phyloP scores from a whole-genome alignment of 371 early-diverging fungal genomes.

The Capillidium rhysosporum region DNA sequence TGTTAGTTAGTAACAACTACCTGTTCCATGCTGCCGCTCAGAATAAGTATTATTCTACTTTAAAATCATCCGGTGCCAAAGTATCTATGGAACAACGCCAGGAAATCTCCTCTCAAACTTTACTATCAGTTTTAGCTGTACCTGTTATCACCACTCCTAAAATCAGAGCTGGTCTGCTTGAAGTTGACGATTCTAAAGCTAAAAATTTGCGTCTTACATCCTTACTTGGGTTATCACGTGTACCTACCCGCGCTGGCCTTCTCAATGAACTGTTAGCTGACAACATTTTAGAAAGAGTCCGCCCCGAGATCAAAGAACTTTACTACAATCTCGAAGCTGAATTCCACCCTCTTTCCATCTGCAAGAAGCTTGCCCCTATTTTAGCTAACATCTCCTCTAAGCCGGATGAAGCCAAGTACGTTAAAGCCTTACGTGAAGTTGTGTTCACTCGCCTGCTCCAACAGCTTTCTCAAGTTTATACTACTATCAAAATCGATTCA shows the following conservation, averaged over 20 bases:
- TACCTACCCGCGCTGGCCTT: slow-evolving; percentile 78
- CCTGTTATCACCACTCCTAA: slow-evolving; percentile 70
- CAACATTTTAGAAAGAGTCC: slow-evolving; percentile 65
- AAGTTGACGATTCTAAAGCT: slow-evolving; percentile 71
- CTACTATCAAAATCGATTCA: slow-evolving; percentile 83
- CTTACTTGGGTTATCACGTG: slow-evolving; percentile 60
- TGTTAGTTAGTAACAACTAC: slow-evolving; percentile 88
- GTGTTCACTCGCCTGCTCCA: slow-evolving; percentile 87
- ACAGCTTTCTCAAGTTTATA: slow-evolving; percentile 92
- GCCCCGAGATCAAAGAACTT: slow-evolving; percentile 75
- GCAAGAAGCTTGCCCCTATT: slow-evolving; percentile 81
- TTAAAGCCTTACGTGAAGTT: slow-evolving; percentile 82
- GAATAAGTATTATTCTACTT: slow-evolving; percentile 76
- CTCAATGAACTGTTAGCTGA: slow-evolving; percentile 65
- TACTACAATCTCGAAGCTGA: slow-evolving; percentile 89
- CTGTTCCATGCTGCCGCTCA: slow-evolving; percentile 94
- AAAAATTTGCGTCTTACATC: slow-evolving; percentile 67
- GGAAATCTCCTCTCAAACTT: slow-evolving; percentile 74
- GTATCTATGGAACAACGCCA: slow-evolving; percentile 47
- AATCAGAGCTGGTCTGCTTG: slow-evolving; percentile 36
- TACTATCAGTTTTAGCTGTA: slow-evolving; percentile 79
- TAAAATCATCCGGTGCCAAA: slow-evolving; percentile 45
- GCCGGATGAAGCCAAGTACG: slow-evolving; percentile 64
- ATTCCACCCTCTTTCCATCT: slow-evolving; percentile 94
- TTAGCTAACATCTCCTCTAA: slow-evolving; percentile 49